Evolutionary conservation across 495 filamentous ascomycete species (phyloP), one percentile per base, ranked within the genome.

Genomic region (Tuber brumale): DNA sequence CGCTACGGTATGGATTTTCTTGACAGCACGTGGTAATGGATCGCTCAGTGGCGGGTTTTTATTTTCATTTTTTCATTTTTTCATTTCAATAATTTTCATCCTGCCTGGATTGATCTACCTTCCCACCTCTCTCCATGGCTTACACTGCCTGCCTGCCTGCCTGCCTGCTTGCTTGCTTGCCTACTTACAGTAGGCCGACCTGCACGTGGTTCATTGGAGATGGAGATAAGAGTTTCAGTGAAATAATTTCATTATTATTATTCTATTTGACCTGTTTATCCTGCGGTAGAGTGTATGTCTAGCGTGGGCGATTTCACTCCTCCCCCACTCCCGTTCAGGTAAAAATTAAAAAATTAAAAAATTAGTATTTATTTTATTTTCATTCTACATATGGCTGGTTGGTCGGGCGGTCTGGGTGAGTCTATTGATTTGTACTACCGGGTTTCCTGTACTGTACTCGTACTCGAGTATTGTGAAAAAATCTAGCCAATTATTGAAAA

Each of bases 201-300:
- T 66, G 57, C 57, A 66, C 57, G 57, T 66, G 57, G 57, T 66
- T 31, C n/a, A 31, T 66, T 66, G n/a, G 57, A 66, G 57, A 31
- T 31, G 12, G 57, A 31, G 27, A 66, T 31, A 66, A 66, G 57
- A 66, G 14, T 66, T n/a, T 66, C 57, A 66, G 57, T 66, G 57
- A 9, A 66, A 66, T 27, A 0, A 14, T n/a, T 57, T 31, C 27
- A 31, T 66, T 31, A 31, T 31, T 31, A 1, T 66, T 18, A n/a
- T 66, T 31, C n/a, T 31, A 18, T 66, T 66, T 66, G 57, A 31
- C 57, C 57, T 66, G 27, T 31, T 31, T 66, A 16, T n/a, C 57
- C 9, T 66, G 27, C 57, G 12, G 57, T 31, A 18, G 57, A 66
- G 57, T 27, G 37, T 27, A 14, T 3, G 51, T 61, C n/a, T 61